Percentiles rank a stretch among this genome's conserved stretches.
Evolutionary conservation across 2,329 filamentous ascomycete species (phyloP).

Genomic region (Apiospora rasikravindrae): DNA sequence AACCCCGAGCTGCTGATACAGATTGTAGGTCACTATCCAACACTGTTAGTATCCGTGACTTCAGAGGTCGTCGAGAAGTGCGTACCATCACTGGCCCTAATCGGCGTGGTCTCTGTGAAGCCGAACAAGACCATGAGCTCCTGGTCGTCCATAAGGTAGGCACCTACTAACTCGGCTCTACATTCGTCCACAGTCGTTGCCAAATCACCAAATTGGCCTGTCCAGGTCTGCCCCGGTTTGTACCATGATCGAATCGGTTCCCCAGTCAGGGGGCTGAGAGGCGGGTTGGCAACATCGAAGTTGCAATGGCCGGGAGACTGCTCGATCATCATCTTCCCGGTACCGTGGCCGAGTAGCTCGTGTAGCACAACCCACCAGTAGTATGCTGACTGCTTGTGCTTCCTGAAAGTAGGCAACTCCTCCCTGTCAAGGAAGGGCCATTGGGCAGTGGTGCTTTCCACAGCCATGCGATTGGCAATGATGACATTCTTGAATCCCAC

Average conservation of each 20-base stretch:
- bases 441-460: conserved; percentile 50
- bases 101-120: conserved; percentile 41
- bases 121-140: conserved; percentile 51
- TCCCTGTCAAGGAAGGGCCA: conserved; percentile 63
- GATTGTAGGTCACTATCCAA: conserved; percentile 43
- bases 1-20: conserved; percentile 48
- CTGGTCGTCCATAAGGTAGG: conserved; percentile 49
- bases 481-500: conserved; percentile 70
- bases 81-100: conserved; percentile 45
- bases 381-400: conserved; percentile 69
- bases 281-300: conserved; percentile 63
- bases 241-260: conserved; percentile 63
- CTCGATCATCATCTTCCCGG: conserved; percentile 65
- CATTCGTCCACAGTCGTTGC: conserved; percentile 67
- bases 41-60: background rate
- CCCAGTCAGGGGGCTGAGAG: conserved; percentile 59
- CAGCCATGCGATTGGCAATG: conserved; percentile 61
- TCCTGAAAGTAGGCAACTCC: conserved; percentile 66
- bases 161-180: conserved; percentile 47
- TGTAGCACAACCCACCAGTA: conserved; percentile 76
- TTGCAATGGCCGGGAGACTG: conserved; percentile 59
- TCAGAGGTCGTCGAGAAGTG: background rate
- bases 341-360: conserved; percentile 69
- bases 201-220: conserved; percentile 62
- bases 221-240: conserved; percentile 68